Evolutionary conservation across 257 asterid genomes (phyloP), one percentile per base, ranked within the genome.

Genomic region (Jacaranda copaia): DNA sequence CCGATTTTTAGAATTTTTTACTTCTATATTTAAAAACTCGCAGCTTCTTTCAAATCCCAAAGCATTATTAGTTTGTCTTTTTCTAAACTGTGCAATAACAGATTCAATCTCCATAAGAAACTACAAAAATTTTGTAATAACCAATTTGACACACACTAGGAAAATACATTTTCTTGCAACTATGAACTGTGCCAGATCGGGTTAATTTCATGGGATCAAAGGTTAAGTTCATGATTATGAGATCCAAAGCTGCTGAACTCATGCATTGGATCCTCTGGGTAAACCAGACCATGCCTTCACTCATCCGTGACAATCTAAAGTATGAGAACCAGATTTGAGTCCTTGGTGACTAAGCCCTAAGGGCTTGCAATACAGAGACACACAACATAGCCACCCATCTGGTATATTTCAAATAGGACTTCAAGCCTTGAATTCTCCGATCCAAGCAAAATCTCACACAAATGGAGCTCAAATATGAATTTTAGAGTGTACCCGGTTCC

Each of bases 31-130:
- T 5, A 72, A 12, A n/a, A 16, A 43, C 9, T n/a, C 5, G 19
- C 49, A 57, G 18, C 65, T 71, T 38, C 66, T 58, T 57, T 20
- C 16, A 11, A 45, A 60, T 43, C 18, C 51, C 65, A 20, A 59
- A 59, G n/a, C 65, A 20, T 59, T 52, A 52, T 12, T 25, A 25
- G 32, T 25, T 25, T 25, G 32, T 14, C 2, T 52, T 6, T 52
- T 20, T 59, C 32, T 25, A 25, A 5, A 15, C 2, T 59, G 25
- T 59, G 65, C 6, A 25, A 59, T 25, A 59, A 20, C 45, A 62
- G 20, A 62, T 36, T 15, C n/a, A 12, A 12, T 4, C 48, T 39
- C 42, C 12, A 62, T 6, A 2, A 32, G 20, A 15, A 38, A 35
- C 69, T 36, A 62, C 48, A n/a, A 56, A 3, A 58, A 1, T 62